Conservation (phyloP, 2,329 filamentous ascomycete species). For the Colletotrichum sidae region DNA sequence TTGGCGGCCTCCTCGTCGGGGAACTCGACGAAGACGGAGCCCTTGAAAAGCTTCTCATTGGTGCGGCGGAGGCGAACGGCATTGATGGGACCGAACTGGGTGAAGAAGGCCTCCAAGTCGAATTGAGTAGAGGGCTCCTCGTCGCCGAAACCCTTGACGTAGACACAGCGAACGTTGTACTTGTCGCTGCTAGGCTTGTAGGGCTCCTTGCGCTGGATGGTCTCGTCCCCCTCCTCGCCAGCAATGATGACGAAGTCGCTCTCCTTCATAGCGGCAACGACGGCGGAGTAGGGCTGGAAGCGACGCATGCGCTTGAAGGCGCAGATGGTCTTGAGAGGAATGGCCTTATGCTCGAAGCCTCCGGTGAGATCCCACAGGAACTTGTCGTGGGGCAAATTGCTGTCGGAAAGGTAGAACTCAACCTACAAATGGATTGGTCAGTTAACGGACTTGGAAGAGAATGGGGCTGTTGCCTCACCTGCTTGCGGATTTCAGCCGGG, state of each 20-base stretch:
- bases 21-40: constrained; percentile 96
- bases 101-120: constrained; percentile 93
- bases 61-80: constrained; percentile 88
- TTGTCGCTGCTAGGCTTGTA: constrained; percentile 71
- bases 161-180: constrained; percentile 80
- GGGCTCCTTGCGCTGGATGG: constrained; percentile 80
- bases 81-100: constrained; percentile 81
- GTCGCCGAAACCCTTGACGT: constrained; percentile 93
- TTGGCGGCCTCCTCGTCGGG: constrained; percentile 80
- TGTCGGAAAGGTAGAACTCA: constrained; percentile 96
- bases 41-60: constrained; percentile 84
- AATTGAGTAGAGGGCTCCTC: constrained; percentile 89
- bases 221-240: constrained; percentile 79
- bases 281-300: constrained; percentile 87
- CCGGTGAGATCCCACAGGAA: constrained; percentile 85
- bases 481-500: constrained; percentile 83
- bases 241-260: constrained; percentile 79
- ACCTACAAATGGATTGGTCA: constrained; percentile 64
- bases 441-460: not conserved
- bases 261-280: constrained; percentile 85
- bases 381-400: constrained; percentile 89
- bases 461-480: constrained; percentile 62
- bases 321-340: constrained; percentile 81
- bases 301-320: constrained; percentile 96
- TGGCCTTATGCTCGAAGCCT: constrained; percentile 83